Evolutionary conservation across 2,329 filamentous ascomycete species (phyloP), one percentile per base, ranked within the genome.

Genomic region (Fragosphaeria purpurea): DNA sequence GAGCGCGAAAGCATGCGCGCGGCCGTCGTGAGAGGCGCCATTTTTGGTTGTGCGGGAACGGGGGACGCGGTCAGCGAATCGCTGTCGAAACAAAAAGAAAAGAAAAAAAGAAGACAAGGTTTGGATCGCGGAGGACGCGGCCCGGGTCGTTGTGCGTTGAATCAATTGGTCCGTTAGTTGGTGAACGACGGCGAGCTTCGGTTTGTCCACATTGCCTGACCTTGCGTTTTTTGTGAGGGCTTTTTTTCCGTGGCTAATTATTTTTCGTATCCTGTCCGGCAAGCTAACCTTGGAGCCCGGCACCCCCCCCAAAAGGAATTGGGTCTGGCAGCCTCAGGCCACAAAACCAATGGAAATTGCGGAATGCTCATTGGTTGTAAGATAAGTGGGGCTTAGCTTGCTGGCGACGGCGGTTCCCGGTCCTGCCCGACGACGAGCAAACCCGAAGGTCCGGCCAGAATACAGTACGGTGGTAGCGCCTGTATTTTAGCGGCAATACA

Each of bases 21-120:
- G 66, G 81, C 77, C 66, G 77, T 76, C 64, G 81, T 63, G 69
- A 88, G 78, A 67, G 81, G 74, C 69, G 82, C 81, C 83, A 86
- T 86, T 63, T 22, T 22, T 22, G 67, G 67, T 65, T 57, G 55
- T 50, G 54, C 56, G 52, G 52, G 55, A 54, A 43, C 31, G 51
- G 35, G 33, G 3, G 37, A 22, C 22, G 22, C 22, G 22, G 22
- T 22, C 22, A 22, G 22, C 22, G 22, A 22, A 39, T 33, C 34
- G 35, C 30, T 22, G 7, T 12, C 13, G 33, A 7, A 41, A 13
- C 31, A 42, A 33, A 34, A 41, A 34, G 33, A 30, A 47, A 6
- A 34, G 13, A 9, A 32, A 13, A 13, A 7, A 6, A 30, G 10
- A n/a, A 33, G 30, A 30, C 39, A 22, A 31, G 40, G 34, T 8